phyloP scores from a whole-genome alignment of 352 stramenopile genomes.

The Stramenopiles sp. region DNA sequence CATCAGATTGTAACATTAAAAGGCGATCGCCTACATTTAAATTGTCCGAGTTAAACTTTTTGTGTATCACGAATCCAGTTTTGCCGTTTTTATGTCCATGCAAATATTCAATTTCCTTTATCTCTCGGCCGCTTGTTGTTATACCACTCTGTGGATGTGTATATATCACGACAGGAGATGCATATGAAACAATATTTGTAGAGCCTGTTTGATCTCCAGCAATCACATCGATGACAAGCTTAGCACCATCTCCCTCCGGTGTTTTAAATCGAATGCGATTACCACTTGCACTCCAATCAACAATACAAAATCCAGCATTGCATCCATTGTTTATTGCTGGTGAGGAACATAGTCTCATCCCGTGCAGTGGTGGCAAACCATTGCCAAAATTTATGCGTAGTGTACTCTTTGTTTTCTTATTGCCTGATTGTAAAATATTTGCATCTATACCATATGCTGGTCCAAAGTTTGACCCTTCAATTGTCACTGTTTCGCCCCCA shows the following conservation, averaged over 20 bases:
- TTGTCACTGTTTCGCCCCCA: background rate
- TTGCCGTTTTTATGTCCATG: background rate
- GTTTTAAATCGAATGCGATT: background rate
- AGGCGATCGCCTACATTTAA: background rate
- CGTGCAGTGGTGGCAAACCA: background rate
- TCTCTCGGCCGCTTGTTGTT: background rate
- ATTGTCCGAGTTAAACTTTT: background rate
- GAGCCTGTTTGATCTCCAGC: background rate
- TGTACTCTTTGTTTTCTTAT: background rate
- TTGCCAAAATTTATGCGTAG: background rate
- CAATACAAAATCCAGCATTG: background rate
- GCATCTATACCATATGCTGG: background rate
- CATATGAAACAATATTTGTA: background rate
- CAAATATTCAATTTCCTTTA: background rate
- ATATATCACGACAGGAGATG: background rate
- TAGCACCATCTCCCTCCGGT: background rate
- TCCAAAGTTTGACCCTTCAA: background rate
- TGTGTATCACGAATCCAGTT: background rate
- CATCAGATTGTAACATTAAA: background rate
- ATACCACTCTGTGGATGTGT: background rate
- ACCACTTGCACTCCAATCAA: background rate
- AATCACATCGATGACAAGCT: background rate
- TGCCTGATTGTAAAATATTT: background rate
- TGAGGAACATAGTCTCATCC: background rate
- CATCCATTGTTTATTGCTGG: background rate